Base-by-base conservation (phyloP, 257 asterid species). In the Striga asiatica region DNA sequence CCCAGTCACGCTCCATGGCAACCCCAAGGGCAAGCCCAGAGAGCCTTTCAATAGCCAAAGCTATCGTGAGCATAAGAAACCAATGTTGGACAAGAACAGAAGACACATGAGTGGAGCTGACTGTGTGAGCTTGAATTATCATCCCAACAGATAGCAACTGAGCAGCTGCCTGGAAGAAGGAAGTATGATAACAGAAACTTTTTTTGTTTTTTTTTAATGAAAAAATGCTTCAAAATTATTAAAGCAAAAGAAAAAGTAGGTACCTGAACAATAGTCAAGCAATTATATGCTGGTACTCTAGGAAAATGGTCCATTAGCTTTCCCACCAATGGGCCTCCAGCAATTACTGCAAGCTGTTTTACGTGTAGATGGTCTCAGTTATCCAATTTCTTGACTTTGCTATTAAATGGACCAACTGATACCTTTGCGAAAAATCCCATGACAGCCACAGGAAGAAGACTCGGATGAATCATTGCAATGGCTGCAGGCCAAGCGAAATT, bases 1-100 rank as follows among this genome's bases (percentile, higher is more conserved):
- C 88, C 98, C 98, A 88, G 64, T 92, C 98, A 57, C 98, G 98
- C 81, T 92, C 95, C 76, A 78, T 74, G 16, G 97, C 95, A 58
- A 92, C 98, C 64, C 98, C 98, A 55, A 84, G 73, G 63, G 97
- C 89, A 71, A 92, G 71, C 20, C 98, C 97, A 65, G 82, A 81
- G 65, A 92, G 88, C 69, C 97, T 88, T 76, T 92, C 95, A 64
- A 76, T 80, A 29, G 97, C 93, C 71, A 88, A 82, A 50, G 88
- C 89, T 56, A 84, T 56, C 16, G 78, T 86, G 66, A 88, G 95
- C 53, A 80, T 72, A 49, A 58, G 34, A 81, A 88, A 92, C 95
- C 98, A 87, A 57, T 97, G 97, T 64, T 73, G 84, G 67, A 77
- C 68, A 71, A 92, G 83, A 49, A 80, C 67, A 52, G 88, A 76